phyloP scores from a whole-genome alignment of 192 early-diverging fungal species.

The Phycomyces blakesleeanus region DNA sequence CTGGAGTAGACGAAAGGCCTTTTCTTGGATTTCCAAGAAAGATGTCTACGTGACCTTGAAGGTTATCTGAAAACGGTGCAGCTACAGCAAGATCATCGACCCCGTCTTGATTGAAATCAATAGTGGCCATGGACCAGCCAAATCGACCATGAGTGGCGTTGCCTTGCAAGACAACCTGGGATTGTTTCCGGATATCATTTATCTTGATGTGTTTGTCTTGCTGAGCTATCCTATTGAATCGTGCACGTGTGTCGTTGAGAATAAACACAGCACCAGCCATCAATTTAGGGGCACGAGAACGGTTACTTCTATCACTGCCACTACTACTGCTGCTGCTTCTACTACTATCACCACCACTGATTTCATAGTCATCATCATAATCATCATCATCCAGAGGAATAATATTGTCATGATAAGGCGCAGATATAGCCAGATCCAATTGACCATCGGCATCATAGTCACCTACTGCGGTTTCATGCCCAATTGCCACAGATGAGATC shows the following conservation, averaged over 20 bases:
- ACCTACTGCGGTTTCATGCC: constrained; percentile 57
- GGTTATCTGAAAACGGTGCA: constrained; percentile 45
- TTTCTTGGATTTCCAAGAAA: constrained; percentile 53
- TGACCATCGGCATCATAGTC: constrained; percentile 68
- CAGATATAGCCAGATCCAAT: constrained; percentile 59
- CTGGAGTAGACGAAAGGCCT: constrained; percentile 43
- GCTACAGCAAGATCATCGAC: constrained; percentile 82
- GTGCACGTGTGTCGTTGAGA: constrained; percentile 23
- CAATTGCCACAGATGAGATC: constrained; percentile 59
- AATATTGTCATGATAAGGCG: constrained; percentile 48
- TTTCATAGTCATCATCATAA: too few relatives aligned
- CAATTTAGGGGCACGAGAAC: not conserved
- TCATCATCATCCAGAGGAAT: not conserved
- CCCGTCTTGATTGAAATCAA: constrained; percentile 83
- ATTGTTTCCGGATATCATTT: constrained; percentile 9
- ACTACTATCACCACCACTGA: too few relatives aligned
- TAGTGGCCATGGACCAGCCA: constrained; percentile 69
- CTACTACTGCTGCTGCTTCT: too few relatives aligned
- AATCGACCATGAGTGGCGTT: constrained; percentile 47
- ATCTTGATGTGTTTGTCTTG: not conserved
- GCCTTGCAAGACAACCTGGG: constrained; percentile 7
- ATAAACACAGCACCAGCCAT: constrained; percentile 61
- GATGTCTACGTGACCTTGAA: constrained; percentile 60
- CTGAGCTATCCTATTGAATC: not conserved
- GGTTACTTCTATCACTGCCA: too few relatives aligned